Evolutionary conservation across 225 moss, liverwort and hornwort genomes (phyloP).

Genomic region (Polytrichum formosum): DNA sequence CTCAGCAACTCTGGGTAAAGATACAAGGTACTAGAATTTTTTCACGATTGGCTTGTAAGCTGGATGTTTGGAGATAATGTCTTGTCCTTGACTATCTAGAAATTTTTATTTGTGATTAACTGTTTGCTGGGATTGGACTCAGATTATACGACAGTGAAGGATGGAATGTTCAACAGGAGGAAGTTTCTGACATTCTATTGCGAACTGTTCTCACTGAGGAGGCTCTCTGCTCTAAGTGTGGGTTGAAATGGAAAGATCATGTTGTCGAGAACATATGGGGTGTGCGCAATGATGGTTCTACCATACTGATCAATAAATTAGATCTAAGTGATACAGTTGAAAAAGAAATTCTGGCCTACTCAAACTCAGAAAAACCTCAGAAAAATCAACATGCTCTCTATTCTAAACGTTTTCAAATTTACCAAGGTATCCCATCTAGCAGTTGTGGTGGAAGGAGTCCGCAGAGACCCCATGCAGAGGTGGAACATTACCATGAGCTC

Average conservation of each 20-base stretch:
- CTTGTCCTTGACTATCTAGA: too few species aligned
- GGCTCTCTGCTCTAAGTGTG: constrained; percentile 84
- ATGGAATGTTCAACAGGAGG: constrained; percentile 80
- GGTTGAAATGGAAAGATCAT: constrained; percentile 40
- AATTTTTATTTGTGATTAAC: too few species aligned
- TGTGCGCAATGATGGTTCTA: constrained; percentile 40
- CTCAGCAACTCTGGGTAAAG: too few species aligned
- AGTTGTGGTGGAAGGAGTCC: constrained; percentile 7
- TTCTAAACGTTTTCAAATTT: too few species aligned
- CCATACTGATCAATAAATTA: constrained; percentile 9
- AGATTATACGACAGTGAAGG: constrained; percentile 81
- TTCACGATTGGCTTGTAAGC: too few species aligned
- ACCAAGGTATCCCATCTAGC: too few species aligned
- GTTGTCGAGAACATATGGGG: constrained; percentile 83
- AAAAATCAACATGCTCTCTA: constrained; percentile 8
- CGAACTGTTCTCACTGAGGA: constrained; percentile 56
- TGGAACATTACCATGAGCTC: constrained; percentile 2
- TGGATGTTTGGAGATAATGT: too few species aligned
- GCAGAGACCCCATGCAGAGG: constrained; percentile 17
- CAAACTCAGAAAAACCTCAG: constrained; percentile 19
- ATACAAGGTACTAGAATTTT: too few species aligned
- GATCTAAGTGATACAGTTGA: constrained; percentile 10
- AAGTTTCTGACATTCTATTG: constrained; percentile 70
- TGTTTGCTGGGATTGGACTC: not conserved
- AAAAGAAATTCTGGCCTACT: constrained; percentile 21